phyloP scores from a whole-genome alignment of 2,329 filamentous ascomycete species.

The Pseudogymnoascus sp. region DNA sequence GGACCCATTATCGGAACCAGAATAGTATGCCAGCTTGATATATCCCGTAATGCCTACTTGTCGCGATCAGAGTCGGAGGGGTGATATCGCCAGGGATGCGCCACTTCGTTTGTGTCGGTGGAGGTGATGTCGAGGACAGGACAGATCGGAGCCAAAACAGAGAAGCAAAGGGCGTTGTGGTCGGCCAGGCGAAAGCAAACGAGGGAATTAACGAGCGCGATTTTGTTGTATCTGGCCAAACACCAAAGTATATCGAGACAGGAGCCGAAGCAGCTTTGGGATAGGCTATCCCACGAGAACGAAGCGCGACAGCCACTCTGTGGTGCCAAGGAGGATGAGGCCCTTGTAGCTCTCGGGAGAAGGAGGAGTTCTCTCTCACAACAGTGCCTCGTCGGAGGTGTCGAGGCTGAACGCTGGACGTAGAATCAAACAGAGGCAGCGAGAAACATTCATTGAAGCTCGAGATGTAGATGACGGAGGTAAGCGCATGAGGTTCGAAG shows the following conservation, averaged over 20 bases:
- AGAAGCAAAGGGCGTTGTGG: neutral
- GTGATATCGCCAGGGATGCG: conserved; percentile 13
- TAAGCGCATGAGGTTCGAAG: neutral
- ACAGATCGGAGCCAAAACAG: neutral
- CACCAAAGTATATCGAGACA: neutral
- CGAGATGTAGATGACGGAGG: neutral
- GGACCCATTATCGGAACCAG: conserved; percentile 25
- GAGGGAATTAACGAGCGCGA: neutral
- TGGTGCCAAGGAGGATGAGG: neutral
- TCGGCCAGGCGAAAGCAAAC: neutral
- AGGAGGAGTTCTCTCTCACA: neutral
- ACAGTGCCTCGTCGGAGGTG: neutral
- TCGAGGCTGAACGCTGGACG: neutral
- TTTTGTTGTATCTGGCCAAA: neutral
- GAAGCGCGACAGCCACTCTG: neutral
- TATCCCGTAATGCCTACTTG: neutral
- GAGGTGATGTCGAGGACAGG: neutral
- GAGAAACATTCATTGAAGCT: neutral
- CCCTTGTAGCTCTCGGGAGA: neutral
- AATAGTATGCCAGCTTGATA: neutral
- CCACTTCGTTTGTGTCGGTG: conserved; percentile 16
- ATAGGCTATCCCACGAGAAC: neutral
- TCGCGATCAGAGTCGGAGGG: conserved; percentile 9
- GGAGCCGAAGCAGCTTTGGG: neutral
- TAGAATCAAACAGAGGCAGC: neutral